phyloP scores from a whole-genome alignment of 1,139 yeast species.

The Scheffersomyces lignicola region DNA sequence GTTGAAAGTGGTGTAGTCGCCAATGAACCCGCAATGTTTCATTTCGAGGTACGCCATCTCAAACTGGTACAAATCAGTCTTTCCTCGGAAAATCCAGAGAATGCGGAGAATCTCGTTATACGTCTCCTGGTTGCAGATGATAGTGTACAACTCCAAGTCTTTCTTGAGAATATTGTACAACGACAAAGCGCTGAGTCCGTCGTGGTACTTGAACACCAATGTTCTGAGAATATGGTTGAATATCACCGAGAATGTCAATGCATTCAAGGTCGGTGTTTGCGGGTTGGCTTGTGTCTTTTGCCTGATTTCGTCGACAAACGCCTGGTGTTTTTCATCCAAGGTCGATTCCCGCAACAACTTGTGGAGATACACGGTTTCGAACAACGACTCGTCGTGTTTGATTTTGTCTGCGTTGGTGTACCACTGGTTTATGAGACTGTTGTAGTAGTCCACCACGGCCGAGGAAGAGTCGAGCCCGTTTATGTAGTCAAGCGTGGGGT shows the following conservation, averaged over 20 bases:
- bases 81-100: conserved; percentile 43
- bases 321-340: conserved; percentile 15
- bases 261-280: conserved; percentile 28
- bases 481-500: conserved; percentile 25
- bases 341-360: conserved; percentile 14
- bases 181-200: conserved; percentile 38
- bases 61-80: conserved; percentile 34
- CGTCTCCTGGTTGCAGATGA: conserved; percentile 43
- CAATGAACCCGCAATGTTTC: conserved; percentile 43
- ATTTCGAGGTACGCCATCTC: conserved; percentile 39
- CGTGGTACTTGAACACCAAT: conserved; percentile 26
- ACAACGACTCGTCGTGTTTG: conserved; percentile 4
- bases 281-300: conserved; percentile 19
- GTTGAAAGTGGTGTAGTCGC: conserved; percentile 37
- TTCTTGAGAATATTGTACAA: conserved; percentile 36
- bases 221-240: conserved; percentile 33
- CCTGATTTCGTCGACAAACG: conserved; percentile 17
- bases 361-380: conserved; percentile 10
- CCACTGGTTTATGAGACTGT: conserved; percentile 17
- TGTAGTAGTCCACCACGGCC: conserved; percentile 18
- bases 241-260: conserved; percentile 37
- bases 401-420: conserved; percentile 4
- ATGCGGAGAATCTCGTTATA: conserved; percentile 40
- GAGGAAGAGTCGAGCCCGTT: conserved; percentile 10
- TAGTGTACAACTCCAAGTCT: conserved; percentile 33